These are phyloP conservation scores for Orychophragmus violaceus DNA, from an alignment of 345 rosid genomes.

Conservation along the genomic window DNA sequence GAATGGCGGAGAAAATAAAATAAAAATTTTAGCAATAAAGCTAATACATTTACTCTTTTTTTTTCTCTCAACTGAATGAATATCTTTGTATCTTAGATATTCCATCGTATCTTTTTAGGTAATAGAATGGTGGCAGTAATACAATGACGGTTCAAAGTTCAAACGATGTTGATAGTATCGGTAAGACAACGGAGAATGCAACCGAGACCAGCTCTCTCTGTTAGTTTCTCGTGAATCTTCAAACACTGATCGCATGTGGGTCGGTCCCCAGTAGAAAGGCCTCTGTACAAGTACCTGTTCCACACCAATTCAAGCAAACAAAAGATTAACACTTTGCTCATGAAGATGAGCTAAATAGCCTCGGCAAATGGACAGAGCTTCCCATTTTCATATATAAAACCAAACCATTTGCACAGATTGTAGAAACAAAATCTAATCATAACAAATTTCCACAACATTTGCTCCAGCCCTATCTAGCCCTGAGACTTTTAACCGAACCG, in stretches of 20 bases:
- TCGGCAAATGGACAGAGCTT: not conserved
- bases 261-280: conserved; percentile 82
- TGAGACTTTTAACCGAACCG: too few relatives aligned
- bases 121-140: not conserved
- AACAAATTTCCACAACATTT: not conserved
- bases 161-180: conserved; percentile 72
- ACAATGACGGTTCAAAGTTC: conserved; percentile 20
- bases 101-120: not conserved
- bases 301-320: not conserved
- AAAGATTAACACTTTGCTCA: not conserved
- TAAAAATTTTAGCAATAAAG: too few relatives aligned
- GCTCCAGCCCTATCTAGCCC: not conserved
- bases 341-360: not conserved
- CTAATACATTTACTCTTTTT: too few relatives aligned
- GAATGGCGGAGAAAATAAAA: too few relatives aligned
- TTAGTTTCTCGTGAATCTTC: conserved; percentile 73
- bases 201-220: conserved; percentile 84
- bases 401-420: not conserved
- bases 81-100: too few relatives aligned
- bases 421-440: not conserved
- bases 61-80: too few relatives aligned
- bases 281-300: conserved; percentile 72
- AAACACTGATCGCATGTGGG: conserved; percentile 92
- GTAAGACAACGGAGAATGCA: conserved; percentile 80
- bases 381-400: not conserved